Base-by-base conservation (phyloP, 345 rosid genomes). In the Odontarrhena argentea region DNA sequence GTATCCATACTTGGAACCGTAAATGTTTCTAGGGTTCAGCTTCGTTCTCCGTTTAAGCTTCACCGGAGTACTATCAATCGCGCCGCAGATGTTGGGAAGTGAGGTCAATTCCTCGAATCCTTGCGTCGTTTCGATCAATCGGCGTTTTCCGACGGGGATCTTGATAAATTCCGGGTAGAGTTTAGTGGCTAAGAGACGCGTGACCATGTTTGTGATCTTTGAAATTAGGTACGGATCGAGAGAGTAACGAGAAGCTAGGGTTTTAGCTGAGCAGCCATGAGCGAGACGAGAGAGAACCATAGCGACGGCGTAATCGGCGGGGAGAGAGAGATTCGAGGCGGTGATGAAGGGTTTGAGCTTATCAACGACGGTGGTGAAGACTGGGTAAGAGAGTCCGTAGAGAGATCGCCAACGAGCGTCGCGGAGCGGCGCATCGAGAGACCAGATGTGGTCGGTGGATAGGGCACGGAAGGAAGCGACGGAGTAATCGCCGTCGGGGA, bases 191-290 rank as follows among this genome's bases (percentile, higher is more conserved):
- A 88, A 68, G 67, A 87, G 88, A 5, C 99, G 83, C 3, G 97
- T 88, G 37, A 94, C 93, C 97, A 88, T 94, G 71, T 94, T 94
- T 4, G 97, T 91, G 70, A 91, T 91, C 72, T 94, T 91, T 4
- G 99, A 94, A 66, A 94, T 76, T 53, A 91, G 85, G 77, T 87
- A 94, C 25, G 97, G 97, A 60, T 91, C 96, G 11, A 94, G 84
- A 13, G 88, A 78, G 79, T 88, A 94, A 41, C 85, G 84, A 26
- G 88, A 60, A 24, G 96, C 95, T 36, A 87, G 67, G 63, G 89
- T 75, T 46, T 84, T 85, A 7, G 96, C 88, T 0, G 99, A 88
- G 66, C 76, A 82, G 66, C 96, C 97, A 59, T 87, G 91, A 6
- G 88, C 79, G 40, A 88, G 89, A 36, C 97, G 84, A 53, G 97